Evolutionary conservation across 2,329 filamentous ascomycete genomes (phyloP), one percentile per base, ranked within the genome.

Genomic region (Diplodia corticola): DNA sequence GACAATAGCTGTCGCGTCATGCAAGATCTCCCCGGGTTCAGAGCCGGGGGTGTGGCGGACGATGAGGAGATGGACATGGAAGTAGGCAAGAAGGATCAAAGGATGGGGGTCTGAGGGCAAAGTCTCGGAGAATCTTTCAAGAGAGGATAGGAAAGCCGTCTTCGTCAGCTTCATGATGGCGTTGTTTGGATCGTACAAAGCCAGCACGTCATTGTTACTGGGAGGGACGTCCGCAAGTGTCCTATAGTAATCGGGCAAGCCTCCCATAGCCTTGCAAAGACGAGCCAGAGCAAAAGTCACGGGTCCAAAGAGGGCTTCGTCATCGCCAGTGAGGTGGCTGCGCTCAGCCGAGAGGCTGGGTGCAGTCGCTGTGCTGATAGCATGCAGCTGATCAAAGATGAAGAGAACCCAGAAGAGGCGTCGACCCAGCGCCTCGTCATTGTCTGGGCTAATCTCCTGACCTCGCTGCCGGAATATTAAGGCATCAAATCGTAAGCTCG

Each of bases 341-440:
- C 71, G 70, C 44, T 75, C 71, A 26, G 74, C 63, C 5, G 75
- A 74, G 40, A 78, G 67, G 55, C 75, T 69, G 20, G 75, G 72
- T 49, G 76, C 73, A 40, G 73, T 77, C 7, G 71, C 73, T 44
- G 73, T 71, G 65, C 73, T 73, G 53, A 75, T 74, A 13, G 76
- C 75, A 61, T 78, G 72, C 51, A 77, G 77, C 24, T 75, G 74
- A 57, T 78, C 77, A n/a, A 78, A 49, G 33, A 77, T 76, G 59
- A 78, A 73, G 1, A 75, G 69, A 40, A 73, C 70, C 76, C 76
- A 78, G 63, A 77, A 78, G 1, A 76, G 71, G 55, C 75, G 76
- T 1, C 77, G 73, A 33, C 75, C 70, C 24, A 71, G 57, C 1
- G 70, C 69, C 37, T 73, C 72, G 4, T 70, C 64, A 66, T 76